These are phyloP conservation scores for Boehmeria nivea DNA, from an alignment of 306 rosid species.

Conservation along the genomic window DNA sequence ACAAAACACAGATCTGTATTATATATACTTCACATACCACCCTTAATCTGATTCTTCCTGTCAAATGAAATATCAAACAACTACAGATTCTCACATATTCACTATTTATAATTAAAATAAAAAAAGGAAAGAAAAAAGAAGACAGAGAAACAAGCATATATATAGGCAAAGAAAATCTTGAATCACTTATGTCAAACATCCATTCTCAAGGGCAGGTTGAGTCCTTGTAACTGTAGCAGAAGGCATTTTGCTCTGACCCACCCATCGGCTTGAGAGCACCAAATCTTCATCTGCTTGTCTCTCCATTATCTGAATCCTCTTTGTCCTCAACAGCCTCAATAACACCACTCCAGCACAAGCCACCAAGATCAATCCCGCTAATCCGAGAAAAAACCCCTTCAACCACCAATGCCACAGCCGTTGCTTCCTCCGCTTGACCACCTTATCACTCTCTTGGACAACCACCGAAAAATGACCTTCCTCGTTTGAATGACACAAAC, in stretches of 20 bases:
- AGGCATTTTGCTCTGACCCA: constrained; percentile 69
- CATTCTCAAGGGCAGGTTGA: constrained; percentile 55
- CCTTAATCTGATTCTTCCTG: background rate
- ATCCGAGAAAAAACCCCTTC: constrained; percentile 47
- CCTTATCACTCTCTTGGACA: constrained; percentile 22
- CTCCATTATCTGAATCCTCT: constrained; percentile 64
- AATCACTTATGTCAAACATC: constrained; percentile 25
- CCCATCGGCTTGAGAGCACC: constrained; percentile 70
- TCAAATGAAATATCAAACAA: background rate
- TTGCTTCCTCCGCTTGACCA: constrained; percentile 16
- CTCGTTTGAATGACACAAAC: constrained; percentile 43
- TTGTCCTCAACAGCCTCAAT: constrained; percentile 36
- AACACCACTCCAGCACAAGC: constrained; percentile 44
- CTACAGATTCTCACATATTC: background rate
- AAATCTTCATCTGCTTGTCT: constrained; percentile 61
- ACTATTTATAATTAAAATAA: constrained; percentile 3
- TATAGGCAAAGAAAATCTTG: background rate
- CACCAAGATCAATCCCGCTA: constrained; percentile 26
- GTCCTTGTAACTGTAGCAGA: constrained; percentile 72
- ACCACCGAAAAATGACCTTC: constrained; percentile 67
- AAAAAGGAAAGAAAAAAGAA: too few relatives aligned
- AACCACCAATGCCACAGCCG: constrained; percentile 46
- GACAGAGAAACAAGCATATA: background rate
- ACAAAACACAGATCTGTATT: too few relatives aligned
- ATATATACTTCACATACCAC: constrained; percentile 2